Percentiles rank a stretch among this genome's conserved stretches.
Evolutionary conservation across 1,139 yeast species (phyloP).

Genomic region (Nakaseomyces kungkrabaensis): DNA sequence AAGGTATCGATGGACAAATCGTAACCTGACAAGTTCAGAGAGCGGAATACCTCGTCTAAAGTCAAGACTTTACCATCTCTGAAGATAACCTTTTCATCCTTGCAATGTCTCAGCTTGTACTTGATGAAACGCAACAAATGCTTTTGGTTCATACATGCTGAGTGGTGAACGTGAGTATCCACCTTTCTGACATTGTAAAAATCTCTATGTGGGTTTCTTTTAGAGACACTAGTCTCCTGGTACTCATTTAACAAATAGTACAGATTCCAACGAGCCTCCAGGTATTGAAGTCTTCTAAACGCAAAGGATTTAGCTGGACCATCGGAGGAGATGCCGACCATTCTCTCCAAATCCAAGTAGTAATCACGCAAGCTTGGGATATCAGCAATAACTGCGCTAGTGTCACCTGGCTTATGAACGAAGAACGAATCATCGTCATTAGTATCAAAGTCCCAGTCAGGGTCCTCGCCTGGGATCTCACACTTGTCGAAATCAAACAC

Average conservation of each 20-base stretch:
- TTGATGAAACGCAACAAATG: conserved; percentile 90
- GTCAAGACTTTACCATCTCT: conserved; percentile 92
- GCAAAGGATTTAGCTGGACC: conserved; percentile 99
- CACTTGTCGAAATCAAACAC: conserved; percentile 54
- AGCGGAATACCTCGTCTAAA: conserved; percentile 75
- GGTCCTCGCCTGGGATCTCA: conserved; percentile 54
- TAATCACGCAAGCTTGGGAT: conserved; percentile 76
- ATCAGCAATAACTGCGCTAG: conserved; percentile 37
- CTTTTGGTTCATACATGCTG: conserved; percentile 98
- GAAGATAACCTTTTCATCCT: conserved; percentile 82
- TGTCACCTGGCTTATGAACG: conserved; percentile 36
- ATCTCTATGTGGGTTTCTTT: conserved; percentile 86
- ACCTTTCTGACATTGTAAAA: conserved; percentile 97
- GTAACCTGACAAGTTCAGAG: conserved; percentile 83
- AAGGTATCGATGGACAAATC: conserved; percentile 92
- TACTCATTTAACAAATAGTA: conserved; percentile 81
- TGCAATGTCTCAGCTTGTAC: conserved; percentile 70
- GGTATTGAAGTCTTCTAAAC: conserved; percentile 79
- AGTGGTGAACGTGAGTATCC: conserved; percentile 97
- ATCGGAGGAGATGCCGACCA: conserved; percentile 68
- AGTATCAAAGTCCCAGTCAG: conserved; percentile 38
- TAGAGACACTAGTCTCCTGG: conserved; percentile 82
- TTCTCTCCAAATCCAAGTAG: conserved; percentile 67
- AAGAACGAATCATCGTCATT: conserved; percentile 64
- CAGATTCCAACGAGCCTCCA: conserved; percentile 95